Evolutionary conservation across 495 filamentous ascomycete genomes (phyloP), one percentile per base, ranked within the genome.

Genomic region (Neurospora sp.): DNA sequence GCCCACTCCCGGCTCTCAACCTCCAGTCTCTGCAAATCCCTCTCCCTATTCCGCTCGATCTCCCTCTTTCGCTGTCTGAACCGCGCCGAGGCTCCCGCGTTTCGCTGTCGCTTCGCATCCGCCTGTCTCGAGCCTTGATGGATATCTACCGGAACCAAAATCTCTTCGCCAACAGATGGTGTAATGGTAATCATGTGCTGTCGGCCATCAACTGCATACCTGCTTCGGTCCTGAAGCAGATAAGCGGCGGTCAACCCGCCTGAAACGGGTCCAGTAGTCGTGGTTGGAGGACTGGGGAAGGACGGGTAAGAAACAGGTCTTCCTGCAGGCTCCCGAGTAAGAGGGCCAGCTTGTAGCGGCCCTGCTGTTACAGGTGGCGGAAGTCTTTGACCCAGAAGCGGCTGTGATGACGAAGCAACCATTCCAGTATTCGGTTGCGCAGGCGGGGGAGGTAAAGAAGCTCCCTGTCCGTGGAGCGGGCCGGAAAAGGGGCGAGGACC

Each of bases 101-200:
- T 99, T 48, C 94, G 91, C 82, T 93, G 93, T 69, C 93, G 86
- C 81, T 97, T 98, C 83, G 97, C 93, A 74, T 96, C 93, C 76
- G 93, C 91, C 75, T 90, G 90, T 74, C 91, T 93, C 72, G 92
- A 97, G 27, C 90, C 94, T 74, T 91, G 90, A 74, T 94, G 93
- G 75, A 92, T 86, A 77, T 96, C 84, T 72, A 93, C 89, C 71
- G 89, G 89, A 71, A 94, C 91, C 81, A 79, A 80, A 74, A 87
- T 81, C 39, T 83, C 77, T 65, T 85, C 82, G 12, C 88, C 87
- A 77, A 74, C 79, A 71, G 59, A 73, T 44, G 77, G 83, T 68
- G 74, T 83, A 44, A 80, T 84, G 39, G 78, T 82, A 74, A 82
- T 80, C 37, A 78, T 79, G 65, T 79, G 83, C 74, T 84, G 82